phyloP scores from a whole-genome alignment of 768 basidiomycete genomes.

The Kwoniella bestiolae region DNA sequence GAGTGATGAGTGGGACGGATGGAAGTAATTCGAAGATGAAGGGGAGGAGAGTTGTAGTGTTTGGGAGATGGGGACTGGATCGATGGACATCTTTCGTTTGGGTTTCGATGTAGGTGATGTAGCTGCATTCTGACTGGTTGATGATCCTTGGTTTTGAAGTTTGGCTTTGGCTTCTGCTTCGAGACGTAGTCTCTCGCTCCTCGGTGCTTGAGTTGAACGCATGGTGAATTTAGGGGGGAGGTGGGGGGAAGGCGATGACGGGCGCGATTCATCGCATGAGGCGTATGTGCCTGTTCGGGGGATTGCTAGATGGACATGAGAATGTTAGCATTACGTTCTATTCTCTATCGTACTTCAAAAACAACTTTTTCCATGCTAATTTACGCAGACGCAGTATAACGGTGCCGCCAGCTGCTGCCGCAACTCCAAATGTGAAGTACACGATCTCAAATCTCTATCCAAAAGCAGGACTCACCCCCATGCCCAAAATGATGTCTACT shows the following conservation, averaged over 20 bases:
- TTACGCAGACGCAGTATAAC: too few species aligned
- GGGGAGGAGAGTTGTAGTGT: conserved; percentile 40
- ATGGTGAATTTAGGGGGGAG: conserved; percentile 32
- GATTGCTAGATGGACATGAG: conserved; percentile 13
- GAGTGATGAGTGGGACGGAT: conserved; percentile 8
- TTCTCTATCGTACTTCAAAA: too few species aligned
- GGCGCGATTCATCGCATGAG: conserved; percentile 51
- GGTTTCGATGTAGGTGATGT: conserved; percentile 18
- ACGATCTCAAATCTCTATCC: too few species aligned
- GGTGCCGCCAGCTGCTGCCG: too few species aligned
- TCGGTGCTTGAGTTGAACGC: conserved; percentile 48
- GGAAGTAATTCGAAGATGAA: conserved; percentile 28
- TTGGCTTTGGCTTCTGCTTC: conserved; percentile 28
- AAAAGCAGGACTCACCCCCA: conserved; percentile 52
- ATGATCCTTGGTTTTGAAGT: neutral
- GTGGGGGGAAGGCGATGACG: conserved; percentile 28
- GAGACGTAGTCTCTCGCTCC: conserved; percentile 44
- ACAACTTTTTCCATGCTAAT: too few species aligned
- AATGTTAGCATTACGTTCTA: conserved; percentile 1
- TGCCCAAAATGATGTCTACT: conserved; percentile 56
- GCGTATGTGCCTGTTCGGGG: conserved; percentile 51
- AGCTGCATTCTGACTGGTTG: conserved; percentile 1
- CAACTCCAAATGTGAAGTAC: too few species aligned
- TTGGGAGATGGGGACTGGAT: conserved; percentile 46
- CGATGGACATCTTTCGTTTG: conserved; percentile 50